These are phyloP conservation scores for Thinopyrum elongatum DNA, from an alignment of 176 grass and related monocot species.

Conservation along the genomic window DNA sequence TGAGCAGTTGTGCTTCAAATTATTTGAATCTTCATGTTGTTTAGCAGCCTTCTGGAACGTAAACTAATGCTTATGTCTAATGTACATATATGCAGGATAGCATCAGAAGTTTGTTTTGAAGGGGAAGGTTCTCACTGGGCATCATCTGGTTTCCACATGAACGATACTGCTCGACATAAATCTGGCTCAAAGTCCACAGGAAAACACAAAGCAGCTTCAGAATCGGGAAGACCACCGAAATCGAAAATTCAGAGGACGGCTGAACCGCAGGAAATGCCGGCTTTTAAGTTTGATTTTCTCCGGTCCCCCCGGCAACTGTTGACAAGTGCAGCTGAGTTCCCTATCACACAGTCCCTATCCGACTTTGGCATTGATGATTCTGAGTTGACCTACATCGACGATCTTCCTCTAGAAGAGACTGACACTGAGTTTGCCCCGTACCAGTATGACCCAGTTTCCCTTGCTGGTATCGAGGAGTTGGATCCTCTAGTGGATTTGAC, in stretches of 20 bases:
- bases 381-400: slow-evolving; percentile 29
- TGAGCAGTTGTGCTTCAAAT: background rate
- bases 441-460: slow-evolving; percentile 53
- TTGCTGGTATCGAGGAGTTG: slow-evolving; percentile 61
- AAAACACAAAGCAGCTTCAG: slow-evolving; percentile 70
- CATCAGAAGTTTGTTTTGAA: slow-evolving; percentile 79
- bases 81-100: slow-evolving; percentile 55
- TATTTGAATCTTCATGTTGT: background rate
- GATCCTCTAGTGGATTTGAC: slow-evolving; percentile 75
- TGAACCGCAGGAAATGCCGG: slow-evolving; percentile 46
- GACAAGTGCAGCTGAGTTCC: slow-evolving; percentile 34
- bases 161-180: slow-evolving; percentile 45
- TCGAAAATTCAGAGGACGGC: slow-evolving; percentile 61
- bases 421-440: slow-evolving; percentile 35
- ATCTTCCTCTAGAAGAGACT: slow-evolving; percentile 23
- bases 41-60: background rate
- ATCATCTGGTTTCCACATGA: slow-evolving; percentile 65
- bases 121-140: slow-evolving; percentile 86
- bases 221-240: slow-evolving; percentile 60
- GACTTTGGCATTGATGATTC: slow-evolving; percentile 53
- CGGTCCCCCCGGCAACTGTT: slow-evolving; percentile 23
- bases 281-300: slow-evolving; percentile 38
- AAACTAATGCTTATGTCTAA: background rate
- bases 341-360: slow-evolving; percentile 32
- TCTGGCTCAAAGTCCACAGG: slow-evolving; percentile 56